These are phyloP conservation scores for Salvia miltiorrhiza DNA, from an alignment of 257 asterid species.

Conservation along the genomic window DNA sequence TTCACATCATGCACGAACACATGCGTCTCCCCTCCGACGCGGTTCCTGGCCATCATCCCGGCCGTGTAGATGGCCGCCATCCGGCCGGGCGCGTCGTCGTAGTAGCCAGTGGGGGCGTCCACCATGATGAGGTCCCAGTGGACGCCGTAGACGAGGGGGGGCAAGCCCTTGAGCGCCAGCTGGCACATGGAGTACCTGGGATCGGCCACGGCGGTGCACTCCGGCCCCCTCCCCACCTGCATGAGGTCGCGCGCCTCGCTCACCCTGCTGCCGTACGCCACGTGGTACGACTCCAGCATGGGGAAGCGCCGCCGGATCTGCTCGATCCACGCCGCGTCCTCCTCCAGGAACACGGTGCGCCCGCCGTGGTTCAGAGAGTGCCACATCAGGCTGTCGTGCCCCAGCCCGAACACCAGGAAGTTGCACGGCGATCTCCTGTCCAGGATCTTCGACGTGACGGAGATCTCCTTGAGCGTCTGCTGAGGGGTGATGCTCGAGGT, in stretches of 20 bases:
- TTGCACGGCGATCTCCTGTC: constrained; percentile 68
- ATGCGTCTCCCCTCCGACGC: constrained; percentile 46
- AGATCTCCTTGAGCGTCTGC: constrained; percentile 72
- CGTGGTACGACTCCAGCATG: constrained; percentile 67
- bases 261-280: constrained; percentile 56
- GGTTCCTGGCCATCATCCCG: constrained; percentile 90
- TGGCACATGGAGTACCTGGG: constrained; percentile 77
- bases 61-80: constrained; percentile 89
- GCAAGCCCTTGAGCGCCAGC: constrained; percentile 63
- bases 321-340: constrained; percentile 71
- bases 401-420: constrained; percentile 79
- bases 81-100: constrained; percentile 87
- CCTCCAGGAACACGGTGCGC: constrained; percentile 73
- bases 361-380: constrained; percentile 79
- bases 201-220: constrained; percentile 54
- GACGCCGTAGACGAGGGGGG: constrained; percentile 38
- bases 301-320: constrained; percentile 69
- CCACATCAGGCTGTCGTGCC: constrained; percentile 97
- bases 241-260: constrained; percentile 52
- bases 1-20: constrained; percentile 90
- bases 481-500: constrained; percentile 79
- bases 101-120: constrained; percentile 86
- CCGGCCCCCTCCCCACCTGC: constrained; percentile 67
- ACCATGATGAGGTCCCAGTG: constrained; percentile 92
- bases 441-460: constrained; percentile 51